Base-by-base conservation (phyloP, 805 yeast species). In the Pichia ethanolica region DNA sequence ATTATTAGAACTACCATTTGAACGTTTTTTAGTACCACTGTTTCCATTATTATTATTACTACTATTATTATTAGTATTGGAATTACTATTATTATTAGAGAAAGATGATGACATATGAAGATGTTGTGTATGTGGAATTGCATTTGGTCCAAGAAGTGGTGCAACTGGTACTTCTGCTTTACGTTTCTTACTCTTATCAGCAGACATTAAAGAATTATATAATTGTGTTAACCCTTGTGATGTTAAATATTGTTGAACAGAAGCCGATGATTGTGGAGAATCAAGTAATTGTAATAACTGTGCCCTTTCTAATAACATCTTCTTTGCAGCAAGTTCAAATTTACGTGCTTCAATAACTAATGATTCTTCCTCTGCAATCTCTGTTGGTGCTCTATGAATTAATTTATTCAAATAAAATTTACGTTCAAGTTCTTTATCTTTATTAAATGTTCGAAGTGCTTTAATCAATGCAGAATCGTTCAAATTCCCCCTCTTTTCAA, bases 341-440 rank as follows among this genome's bases (percentile, higher is more conserved):
- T 91, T 82, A 44, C 95, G 78, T 3, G 97, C 95, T 63, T 93
- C 99, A 33, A 91, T 82, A 10, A 93, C 87, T 45, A 93, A 71
- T 0, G 96, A 89, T 64, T 93, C 98, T 63, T 93, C 99, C 69
- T 93, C 99, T 0, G 98, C 98, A 42, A 93, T 87, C 63, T 93
- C 99, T 0, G 97, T 95, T 1, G 99, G 97, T 3, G 91, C 81
- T 56, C 99, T 72, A 36, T 81, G 81, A 40, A 91, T 72, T 37
- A 93, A 70, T 53, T 87, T 79, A 57, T 82, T 83, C 42, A 93
- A 68, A 61, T 91, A 91, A 46, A 78, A 78, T 58, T 93, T 93
- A 53, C 99, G 77, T 57, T 83, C 88, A 25, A 75, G 52, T 64
- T 93, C 99, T 55, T 79, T 81, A 7, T 75, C 74, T 57, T 81